Base-by-base conservation (phyloP, 139 green algal genomes). In the Gonium pectorale region DNA sequence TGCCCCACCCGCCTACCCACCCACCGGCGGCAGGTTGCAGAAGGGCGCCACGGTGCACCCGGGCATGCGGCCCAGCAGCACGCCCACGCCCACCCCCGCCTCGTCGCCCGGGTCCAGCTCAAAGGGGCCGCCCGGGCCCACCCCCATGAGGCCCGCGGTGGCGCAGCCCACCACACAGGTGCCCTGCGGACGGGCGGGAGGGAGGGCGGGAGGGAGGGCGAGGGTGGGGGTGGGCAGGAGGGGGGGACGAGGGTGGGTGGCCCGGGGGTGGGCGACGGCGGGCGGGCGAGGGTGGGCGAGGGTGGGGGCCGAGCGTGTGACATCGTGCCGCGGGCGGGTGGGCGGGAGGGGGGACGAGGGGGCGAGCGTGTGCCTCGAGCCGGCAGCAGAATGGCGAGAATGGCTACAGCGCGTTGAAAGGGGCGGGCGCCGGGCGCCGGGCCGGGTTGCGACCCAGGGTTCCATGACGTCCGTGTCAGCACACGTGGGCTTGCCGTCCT, bases 31-130 rank as follows among this genome's bases (percentile, higher is more conserved):
- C 56, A 82, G 31, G 75, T 82, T 82, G 75, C 38, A 60, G 59
- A 82, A 82, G 56, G 38, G 59, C 29, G 31, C 6, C 59, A 82
- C 75, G 0, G 59, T 3, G 75, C 75, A 82, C 6, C 75, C 75
- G 40, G 75, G 75, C 75, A 82, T 43, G 40, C 75, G 59, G 40
- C 75, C 75, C 27, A 82, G 60, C 75, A 82, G 75, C 59, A 82
- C 17, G 13, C 9, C 22, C 40, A 82, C 59, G 2, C 40, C 75
- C 17, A 41, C n/a, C 1, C 2, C 22, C 2, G 8, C 46, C 9
- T 5, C 70, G 19, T 44, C 46, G 19, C 15, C 8, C 19, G 75
- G 75, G 56, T 82, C 75, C 56, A 82, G 40, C 75, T 82, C 75
- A 29, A 71, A 82, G 59, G 75, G 26, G 29, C 75, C 75, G 6